Base-by-base conservation (phyloP, 139 green algal genomes). In the Deuterostichococcus epilithicus region DNA sequence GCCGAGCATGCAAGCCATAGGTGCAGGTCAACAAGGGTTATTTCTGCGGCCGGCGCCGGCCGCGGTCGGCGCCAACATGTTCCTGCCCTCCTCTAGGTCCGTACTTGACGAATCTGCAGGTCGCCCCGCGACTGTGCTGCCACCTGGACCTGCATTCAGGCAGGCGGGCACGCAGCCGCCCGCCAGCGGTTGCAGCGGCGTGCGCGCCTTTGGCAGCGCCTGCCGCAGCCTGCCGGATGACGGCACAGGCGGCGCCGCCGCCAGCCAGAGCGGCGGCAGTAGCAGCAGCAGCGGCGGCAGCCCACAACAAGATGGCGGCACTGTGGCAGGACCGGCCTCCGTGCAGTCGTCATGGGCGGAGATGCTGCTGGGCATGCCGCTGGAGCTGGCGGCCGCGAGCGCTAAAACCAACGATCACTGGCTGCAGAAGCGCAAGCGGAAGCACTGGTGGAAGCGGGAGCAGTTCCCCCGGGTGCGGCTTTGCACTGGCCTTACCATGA, bases 401-500 rank as follows among this genome's bases (percentile, higher is more conserved):
- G 70, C 74, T 38, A 84, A 81, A 25, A 86, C 82, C 58, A 75
- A 92, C n/a, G 44, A 68, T 0, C 79, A 88, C 76, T 91, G 81
- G 47, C 73, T 92, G 28, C 68, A 86, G 42, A 85, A 87, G 73
- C 80, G 88, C 33, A 75, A 78, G 28, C 77, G 84, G 5, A 85
- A 72, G 6, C 66, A 76, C 44, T 92, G 88, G 88, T 92, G 86
- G 84, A 73, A 66, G 26, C 58, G 65, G 2, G 68, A 76, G 25
- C 59, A 73, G 42, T 84, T 86, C 34, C 78, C 78, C 5, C 78
- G 71, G 75, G 78, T 86, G 28, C 20, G 69, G 18, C 38, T 6
- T 52, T 71, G 38, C 73, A 39, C 35, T 45, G 32, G 3, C 74
- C 8, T 63, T 75, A 44, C 3, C 32, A 3, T 71, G 10, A 25